Evolutionary conservation across 495 filamentous ascomycete species (phyloP), one percentile per base, ranked within the genome.

Genomic region (Mycothermus thermophilus): DNA sequence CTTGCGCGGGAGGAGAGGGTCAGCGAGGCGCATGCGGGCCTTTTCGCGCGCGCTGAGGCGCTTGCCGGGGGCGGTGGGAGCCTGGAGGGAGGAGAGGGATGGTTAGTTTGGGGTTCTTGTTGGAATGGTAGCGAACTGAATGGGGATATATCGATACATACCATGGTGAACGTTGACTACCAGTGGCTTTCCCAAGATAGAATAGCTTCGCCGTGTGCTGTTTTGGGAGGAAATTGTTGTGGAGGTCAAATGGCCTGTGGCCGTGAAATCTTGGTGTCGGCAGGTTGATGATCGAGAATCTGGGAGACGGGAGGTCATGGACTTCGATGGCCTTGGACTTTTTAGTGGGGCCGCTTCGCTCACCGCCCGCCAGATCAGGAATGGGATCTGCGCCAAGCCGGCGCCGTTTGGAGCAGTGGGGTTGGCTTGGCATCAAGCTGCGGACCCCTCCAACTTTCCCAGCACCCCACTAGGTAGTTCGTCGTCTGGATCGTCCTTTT

Each of bases 1-100:
- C 44, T 60, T 59, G 43, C 57, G 62, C 19, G 59, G 61, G 12
- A 52, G 36, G 21, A 46, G 43, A 3, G 50, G 44, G 44, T 49
- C 51, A 40, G 49, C 43, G 22, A 58, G 47, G 27, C 57, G 52
- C 18, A 37, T 37, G 38, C 41, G 43, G 24, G 48, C 47, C 27
- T 53, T 56, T 41, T 48, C 27, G 34, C 53, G 51, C 9, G 51
- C 51, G 2, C 53, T 48, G 24, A 42, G 37, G 30, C 48, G 52
- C 23, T 58, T 57, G 18, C 23, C 25, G 29, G 16, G 23, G 29
- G 34, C 20, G 37, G 48, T 52, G 16, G 55, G 55, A 7, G 53
- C 51, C 53, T 54, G 35, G 12, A 19, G n/a, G 10, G 5, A 27
- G 19, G 17, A 30, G 16, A 32, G 23, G 29, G 20, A 15, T 13